Percentiles rank a stretch among this genome's conserved stretches.
Conservation (phyloP, 164 flowering plant genomes). For the Sedum album region DNA sequence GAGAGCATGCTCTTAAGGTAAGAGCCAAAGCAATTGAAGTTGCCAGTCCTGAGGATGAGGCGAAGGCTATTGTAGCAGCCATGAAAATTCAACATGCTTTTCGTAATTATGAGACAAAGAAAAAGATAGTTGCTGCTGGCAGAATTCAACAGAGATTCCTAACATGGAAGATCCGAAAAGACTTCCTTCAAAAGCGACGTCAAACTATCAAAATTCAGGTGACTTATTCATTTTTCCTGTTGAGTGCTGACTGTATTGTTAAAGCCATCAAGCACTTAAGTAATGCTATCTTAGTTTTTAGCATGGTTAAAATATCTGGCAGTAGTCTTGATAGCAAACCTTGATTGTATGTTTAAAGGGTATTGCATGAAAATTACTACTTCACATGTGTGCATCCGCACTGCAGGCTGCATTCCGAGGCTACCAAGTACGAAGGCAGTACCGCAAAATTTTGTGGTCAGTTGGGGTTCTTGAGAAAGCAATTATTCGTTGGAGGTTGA, state of each 20-base stretch:
- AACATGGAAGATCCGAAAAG: slow-evolving; percentile 74
- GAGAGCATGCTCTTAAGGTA: slow-evolving; percentile 59
- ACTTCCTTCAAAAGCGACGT: slow-evolving; percentile 73
- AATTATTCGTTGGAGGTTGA: slow-evolving; percentile 77
- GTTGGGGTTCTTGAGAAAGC: slow-evolving; percentile 95
- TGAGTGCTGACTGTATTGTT: not conserved
- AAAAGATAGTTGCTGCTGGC: slow-evolving; percentile 70
- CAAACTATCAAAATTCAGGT: slow-evolving; percentile 36
- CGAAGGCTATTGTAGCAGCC: slow-evolving; percentile 69
- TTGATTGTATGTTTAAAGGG: not conserved
- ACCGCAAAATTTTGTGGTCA: slow-evolving; percentile 80
- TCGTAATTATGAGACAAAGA: slow-evolving; percentile 47
- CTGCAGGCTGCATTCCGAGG: slow-evolving; percentile 83
- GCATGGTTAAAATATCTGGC: not conserved
- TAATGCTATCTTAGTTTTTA: not conserved
- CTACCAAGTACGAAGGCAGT: slow-evolving; percentile 62
- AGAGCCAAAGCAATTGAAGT: slow-evolving; percentile 35
- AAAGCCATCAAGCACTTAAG: not conserved
- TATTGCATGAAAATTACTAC: no score
- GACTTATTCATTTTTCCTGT: not conserved
- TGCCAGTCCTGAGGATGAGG: slow-evolving; percentile 63
- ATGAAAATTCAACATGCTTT: slow-evolving; percentile 87
- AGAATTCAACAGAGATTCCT: slow-evolving; percentile 76
- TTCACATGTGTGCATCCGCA: no score
- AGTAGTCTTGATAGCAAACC: not conserved